phyloP scores from a whole-genome alignment of 2,329 filamentous ascomycete species.

The Westerdykella aurantiaca region DNA sequence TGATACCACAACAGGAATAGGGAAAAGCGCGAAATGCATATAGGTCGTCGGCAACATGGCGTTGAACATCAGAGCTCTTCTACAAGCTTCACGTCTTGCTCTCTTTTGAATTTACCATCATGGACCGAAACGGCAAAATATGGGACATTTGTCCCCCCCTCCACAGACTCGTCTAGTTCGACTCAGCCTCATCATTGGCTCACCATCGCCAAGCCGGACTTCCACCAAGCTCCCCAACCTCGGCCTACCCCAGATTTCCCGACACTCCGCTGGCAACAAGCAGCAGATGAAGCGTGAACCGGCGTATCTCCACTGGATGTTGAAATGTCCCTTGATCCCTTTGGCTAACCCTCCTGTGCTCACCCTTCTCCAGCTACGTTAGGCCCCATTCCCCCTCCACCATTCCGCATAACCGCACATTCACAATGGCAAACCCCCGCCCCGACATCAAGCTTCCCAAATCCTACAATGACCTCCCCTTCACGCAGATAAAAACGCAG shows the following conservation, averaged over 20 bases:
- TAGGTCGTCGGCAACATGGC: too few relatives aligned
- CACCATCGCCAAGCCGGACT: conserved; percentile 4
- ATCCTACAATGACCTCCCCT: conserved; percentile 39
- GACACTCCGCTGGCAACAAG: not conserved
- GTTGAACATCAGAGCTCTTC: too few relatives aligned
- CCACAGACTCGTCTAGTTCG: not conserved
- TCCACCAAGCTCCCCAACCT: not conserved
- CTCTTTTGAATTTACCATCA: too few relatives aligned
- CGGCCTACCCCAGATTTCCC: not conserved
- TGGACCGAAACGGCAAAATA: too few relatives aligned
- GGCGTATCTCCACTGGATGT: conserved; percentile 1
- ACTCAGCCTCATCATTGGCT: conserved; percentile 2
- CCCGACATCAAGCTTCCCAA: conserved; percentile 23
- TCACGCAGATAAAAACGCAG: conserved; percentile 38
- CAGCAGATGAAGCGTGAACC: not conserved
- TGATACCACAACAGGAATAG: conserved; percentile 3
- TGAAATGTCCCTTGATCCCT: not conserved
- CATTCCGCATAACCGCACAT: not conserved
- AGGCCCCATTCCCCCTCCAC: not conserved
- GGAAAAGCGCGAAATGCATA: too few relatives aligned
- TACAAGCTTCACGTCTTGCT: too few relatives aligned
- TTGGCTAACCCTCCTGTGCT: conserved; percentile 1
- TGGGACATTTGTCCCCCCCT: too few relatives aligned
- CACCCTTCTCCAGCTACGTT: not conserved
- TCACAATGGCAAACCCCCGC: conserved; percentile 17